phyloP scores from a whole-genome alignment of 2,329 filamentous ascomycete species.

The Phyllosticta citrichinensis region DNA sequence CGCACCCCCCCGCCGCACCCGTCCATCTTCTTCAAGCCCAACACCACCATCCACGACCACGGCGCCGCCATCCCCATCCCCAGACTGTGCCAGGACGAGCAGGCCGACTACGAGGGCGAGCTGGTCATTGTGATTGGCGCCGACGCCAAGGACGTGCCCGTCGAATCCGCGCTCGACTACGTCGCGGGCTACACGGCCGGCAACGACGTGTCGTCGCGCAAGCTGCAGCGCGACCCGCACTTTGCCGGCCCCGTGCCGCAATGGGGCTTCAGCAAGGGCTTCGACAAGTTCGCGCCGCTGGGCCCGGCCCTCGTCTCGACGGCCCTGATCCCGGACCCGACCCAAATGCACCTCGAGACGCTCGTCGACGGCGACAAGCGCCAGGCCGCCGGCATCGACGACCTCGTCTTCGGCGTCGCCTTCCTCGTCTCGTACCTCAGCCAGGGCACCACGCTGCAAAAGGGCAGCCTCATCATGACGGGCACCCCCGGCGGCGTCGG shows the following conservation, averaged over 20 bases:
- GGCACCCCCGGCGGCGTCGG: conserved; percentile 32
- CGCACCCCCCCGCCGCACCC: conserved; percentile 57
- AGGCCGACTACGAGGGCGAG: conserved; percentile 37
- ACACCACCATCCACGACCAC: conserved; percentile 31
- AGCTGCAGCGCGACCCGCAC: conserved; percentile 31
- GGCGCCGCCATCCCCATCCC: conserved; percentile 36
- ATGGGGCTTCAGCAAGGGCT: conserved; percentile 48
- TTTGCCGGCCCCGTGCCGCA: conserved; percentile 29
- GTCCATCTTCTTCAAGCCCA: conserved; percentile 46
- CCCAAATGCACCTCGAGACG: conserved; percentile 34
- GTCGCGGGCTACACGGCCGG: conserved; percentile 45
- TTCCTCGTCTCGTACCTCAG: conserved; percentile 39
- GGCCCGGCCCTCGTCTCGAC: conserved; percentile 40
- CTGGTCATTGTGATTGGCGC: conserved; percentile 40
- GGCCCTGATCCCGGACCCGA: conserved; percentile 34
- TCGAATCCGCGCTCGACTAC: conserved; percentile 37
- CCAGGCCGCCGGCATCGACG: conserved; percentile 30
- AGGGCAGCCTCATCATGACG: conserved; percentile 41
- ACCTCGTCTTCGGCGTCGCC: conserved; percentile 40
- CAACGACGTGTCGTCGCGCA: conserved; percentile 47
- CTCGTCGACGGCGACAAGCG: conserved; percentile 40
- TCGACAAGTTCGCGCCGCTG: conserved; percentile 46
- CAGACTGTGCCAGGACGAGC: conserved; percentile 37
- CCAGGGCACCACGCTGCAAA: conserved; percentile 35
- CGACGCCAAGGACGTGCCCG: conserved; percentile 41